Evolutionary conservation across 306 rosid genomes (phyloP), one percentile per base, ranked within the genome.

Genomic region (Inga laurina): DNA sequence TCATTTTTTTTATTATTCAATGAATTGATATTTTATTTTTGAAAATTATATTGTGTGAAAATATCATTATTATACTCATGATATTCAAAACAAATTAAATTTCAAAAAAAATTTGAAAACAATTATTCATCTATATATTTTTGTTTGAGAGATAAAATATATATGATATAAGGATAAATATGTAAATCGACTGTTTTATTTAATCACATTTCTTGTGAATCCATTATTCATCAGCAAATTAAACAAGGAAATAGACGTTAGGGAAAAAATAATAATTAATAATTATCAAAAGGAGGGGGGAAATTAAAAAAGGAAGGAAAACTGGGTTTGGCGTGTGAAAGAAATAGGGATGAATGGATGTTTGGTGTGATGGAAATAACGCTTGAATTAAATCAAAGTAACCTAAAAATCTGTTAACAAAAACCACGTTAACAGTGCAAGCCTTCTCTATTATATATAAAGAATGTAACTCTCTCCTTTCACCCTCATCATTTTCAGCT

Each of bases 361-460:
- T 71, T 41, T 71, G 54, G 75, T 6, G 75, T 71, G 74, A 62
- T 43, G 43, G 81, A 56, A 79, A 56, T 54, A 56, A 84, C 83
- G 84, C 12, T 52, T 64, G 64, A 44, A 43, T 77, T 48, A 48
- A 71, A 41, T 81, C 71, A 62, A 72, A 62, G 51, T 18, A 56
- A 72, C 61, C 34, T 49, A 54, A 8, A 9, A 52, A 52, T 82
- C 69, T 57, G 70, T 51, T 37, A 24, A 35, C 19, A 14, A 32
- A 21, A 61, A 22, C 10, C 85, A 87, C 89, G 83, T 81, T 81
- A 67, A 46, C 35, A 19, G 12, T 81, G 57, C 76, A 71, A 71
- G 72, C 24, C 74, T 45, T 72, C 41, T 49, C 19, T 22, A n/a
- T 13, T 61, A 61, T 24, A 27, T 61, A 61, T 24, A 27, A 10